phyloP scores from a whole-genome alignment of 208 protist genomes.

The Leishmania arabica region DNA sequence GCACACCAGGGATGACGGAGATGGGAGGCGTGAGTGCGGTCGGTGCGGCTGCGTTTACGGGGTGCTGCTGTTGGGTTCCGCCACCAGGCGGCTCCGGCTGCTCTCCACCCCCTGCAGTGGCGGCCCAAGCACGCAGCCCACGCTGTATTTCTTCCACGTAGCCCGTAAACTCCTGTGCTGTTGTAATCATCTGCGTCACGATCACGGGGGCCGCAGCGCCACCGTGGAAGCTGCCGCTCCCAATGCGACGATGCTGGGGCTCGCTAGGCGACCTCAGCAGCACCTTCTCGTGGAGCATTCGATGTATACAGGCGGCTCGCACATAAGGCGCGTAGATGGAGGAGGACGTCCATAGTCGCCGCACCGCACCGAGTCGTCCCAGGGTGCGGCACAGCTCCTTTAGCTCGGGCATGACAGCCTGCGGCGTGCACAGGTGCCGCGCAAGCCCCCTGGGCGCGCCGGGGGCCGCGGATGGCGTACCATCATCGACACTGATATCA shows the following conservation, averaged over 20 bases:
- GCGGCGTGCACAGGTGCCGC: background rate
- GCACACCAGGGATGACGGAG: conserved; percentile 22
- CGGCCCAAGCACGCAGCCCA: conserved; percentile 8
- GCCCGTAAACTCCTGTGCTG: conserved; percentile 25
- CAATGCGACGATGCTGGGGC: background rate
- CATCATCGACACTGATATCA: background rate
- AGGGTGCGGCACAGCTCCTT: conserved; percentile 12
- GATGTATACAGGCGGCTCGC: conserved; percentile 17
- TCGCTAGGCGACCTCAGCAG: background rate
- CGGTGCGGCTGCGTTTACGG: background rate
- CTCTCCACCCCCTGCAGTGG: background rate
- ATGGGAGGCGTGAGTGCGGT: background rate
- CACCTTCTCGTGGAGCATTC: conserved; percentile 40
- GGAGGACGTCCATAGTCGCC: conserved; percentile 19
- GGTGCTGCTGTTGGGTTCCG: background rate
- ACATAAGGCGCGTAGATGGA: conserved; percentile 22
- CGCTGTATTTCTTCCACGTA: conserved; percentile 26
- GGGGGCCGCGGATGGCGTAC: background rate
- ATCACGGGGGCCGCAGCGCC: conserved; percentile 14
- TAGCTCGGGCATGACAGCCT: conserved; percentile 14
- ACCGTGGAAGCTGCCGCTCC: background rate
- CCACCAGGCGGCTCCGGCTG: background rate
- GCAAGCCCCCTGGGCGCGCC: background rate
- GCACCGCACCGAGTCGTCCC: conserved; percentile 14
- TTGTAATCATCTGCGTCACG: conserved; percentile 41